Evolutionary conservation across 345 rosid genomes (phyloP), one percentile per base, ranked within the genome.

Genomic region (Turritis glabra): DNA sequence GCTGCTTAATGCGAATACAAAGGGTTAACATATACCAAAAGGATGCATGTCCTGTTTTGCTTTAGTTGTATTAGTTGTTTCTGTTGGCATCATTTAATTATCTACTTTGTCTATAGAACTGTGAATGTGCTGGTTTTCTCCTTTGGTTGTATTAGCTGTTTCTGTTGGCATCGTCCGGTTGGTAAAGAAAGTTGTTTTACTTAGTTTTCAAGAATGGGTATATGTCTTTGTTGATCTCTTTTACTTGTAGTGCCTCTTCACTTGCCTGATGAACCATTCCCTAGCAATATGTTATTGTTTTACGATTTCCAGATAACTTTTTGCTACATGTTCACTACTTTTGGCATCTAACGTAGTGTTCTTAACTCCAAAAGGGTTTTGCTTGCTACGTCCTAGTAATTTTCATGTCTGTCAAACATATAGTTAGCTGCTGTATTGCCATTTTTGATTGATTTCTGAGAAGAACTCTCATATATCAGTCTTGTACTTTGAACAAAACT

Each of bases 141-240:
- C 21, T 67, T 13, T 19, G 8, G 44, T 61, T 65, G 22, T 66
- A 10, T 32, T 59, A 21, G 35, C 29, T 55, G 55, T 69, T 58
- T 48, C 4, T 59, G 74, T 21, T 47, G 18, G 19, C 27, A 8
- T 41, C 13, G 5, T 32, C 37, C 10, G 3, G 11, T 3, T 8
- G 37, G 11, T 35, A 1, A 38, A 38, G 53, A 8, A 40, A 12
- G 30, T 32, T 72, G 21, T 11, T 14, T 47, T 51, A 4, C 13
- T 5, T 29, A 0, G 33, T 11, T 22, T 1, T 32, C 2, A 1
- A 30, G 1, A 48, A 14, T 29, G 5, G 5, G 15, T 48, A 21
- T 8, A 19, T 9, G 19, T 29, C 4, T 23, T 33, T n/a, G 59
- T 11, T 37, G 22, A 26, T 40, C 46, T 35, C 14, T 29, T 40